Conservation (phyloP, 192 early-diverging fungal species). For the Gaertneriomyces sp. region DNA sequence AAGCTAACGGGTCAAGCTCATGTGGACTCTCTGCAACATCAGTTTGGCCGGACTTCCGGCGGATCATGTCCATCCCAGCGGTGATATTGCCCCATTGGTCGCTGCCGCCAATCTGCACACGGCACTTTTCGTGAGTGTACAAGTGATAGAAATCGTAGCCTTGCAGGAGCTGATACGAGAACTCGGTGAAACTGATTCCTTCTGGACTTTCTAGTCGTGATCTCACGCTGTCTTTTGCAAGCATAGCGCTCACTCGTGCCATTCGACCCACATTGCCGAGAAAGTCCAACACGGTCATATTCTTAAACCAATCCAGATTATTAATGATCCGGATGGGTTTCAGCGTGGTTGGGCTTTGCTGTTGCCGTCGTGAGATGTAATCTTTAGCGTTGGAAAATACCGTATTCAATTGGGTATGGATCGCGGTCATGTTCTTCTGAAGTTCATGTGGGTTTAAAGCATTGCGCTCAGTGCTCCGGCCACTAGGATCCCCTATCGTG, state of each 20-base stretch:
- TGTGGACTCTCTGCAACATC: neutral
- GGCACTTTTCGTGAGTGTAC: slow-evolving; percentile 57
- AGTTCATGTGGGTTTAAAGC: slow-evolving; percentile 60
- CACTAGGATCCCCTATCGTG: slow-evolving; percentile 88
- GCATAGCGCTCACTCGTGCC: slow-evolving; percentile 77
- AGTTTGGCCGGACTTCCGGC: slow-evolving; percentile 44
- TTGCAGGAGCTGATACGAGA: slow-evolving; percentile 93
- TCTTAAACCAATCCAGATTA: slow-evolving; percentile 76
- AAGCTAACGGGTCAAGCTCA: slow-evolving; percentile 41
- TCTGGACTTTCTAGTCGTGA: slow-evolving; percentile 70
- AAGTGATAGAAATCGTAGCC: slow-evolving; percentile 92
- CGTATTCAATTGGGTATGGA: slow-evolving; percentile 66
- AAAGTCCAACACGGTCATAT: slow-evolving; percentile 73
- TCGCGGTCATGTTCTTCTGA: slow-evolving; percentile 58
- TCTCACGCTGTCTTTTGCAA: slow-evolving; percentile 83
- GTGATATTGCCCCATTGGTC: slow-evolving; percentile 99
- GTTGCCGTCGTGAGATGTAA: slow-evolving; percentile 11
- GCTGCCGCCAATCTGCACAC: slow-evolving; percentile 84
- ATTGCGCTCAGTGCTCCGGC: slow-evolving; percentile 73
- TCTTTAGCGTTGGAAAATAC: slow-evolving; percentile 55
- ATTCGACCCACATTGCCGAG: slow-evolving; percentile 74
- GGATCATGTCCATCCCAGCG: slow-evolving; percentile 88
- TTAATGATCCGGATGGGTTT: slow-evolving; percentile 59
- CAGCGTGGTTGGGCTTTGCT: neutral
- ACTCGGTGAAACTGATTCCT: slow-evolving; percentile 95